phyloP scores from a whole-genome alignment of 768 basidiomycete genomes.

The Russula abietina region DNA sequence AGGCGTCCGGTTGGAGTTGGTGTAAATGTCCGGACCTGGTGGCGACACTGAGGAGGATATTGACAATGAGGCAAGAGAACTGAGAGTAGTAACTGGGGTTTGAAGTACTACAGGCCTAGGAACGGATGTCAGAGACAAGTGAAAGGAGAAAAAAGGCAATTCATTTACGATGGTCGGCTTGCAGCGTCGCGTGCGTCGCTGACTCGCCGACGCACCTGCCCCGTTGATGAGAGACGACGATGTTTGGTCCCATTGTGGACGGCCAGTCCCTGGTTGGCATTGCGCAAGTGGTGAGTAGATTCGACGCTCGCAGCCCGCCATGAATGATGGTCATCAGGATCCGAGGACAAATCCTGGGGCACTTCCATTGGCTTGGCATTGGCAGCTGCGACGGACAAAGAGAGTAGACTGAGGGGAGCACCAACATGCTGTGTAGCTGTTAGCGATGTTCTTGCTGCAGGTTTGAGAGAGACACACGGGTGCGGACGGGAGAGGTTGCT shows the following conservation, averaged over 20 bases:
- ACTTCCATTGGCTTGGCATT: constrained; percentile 44
- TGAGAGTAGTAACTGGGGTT: constrained; percentile 34
- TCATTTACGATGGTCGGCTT: constrained; percentile 62
- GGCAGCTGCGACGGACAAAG: constrained; percentile 59
- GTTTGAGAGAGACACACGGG: constrained; percentile 10
- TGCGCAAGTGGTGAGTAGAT: constrained; percentile 15
- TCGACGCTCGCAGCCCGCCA: constrained; percentile 10
- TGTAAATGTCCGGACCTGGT: constrained; percentile 25
- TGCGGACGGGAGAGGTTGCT: not conserved
- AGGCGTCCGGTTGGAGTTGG: constrained; percentile 24
- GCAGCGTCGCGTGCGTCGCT: constrained; percentile 80
- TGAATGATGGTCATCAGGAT: constrained; percentile 22
- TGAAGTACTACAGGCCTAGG: constrained; percentile 35
- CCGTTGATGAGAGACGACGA: constrained; percentile 64
- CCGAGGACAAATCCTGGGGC: constrained; percentile 22
- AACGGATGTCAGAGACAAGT: constrained; percentile 3
- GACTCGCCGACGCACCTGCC: constrained; percentile 61
- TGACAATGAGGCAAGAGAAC: constrained; percentile 40
- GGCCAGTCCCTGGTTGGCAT: constrained; percentile 24
- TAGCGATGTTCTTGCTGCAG: not conserved
- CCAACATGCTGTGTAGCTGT: constrained; percentile 7
- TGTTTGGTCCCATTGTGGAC: constrained; percentile 41
- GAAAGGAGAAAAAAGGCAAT: constrained; percentile 1
- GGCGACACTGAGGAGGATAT: constrained; percentile 34
- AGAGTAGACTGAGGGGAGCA: constrained; percentile 48